Evolutionary conservation across 352 stramenopile genomes (phyloP).

Genomic region (Phytopythium litorale): DNA sequence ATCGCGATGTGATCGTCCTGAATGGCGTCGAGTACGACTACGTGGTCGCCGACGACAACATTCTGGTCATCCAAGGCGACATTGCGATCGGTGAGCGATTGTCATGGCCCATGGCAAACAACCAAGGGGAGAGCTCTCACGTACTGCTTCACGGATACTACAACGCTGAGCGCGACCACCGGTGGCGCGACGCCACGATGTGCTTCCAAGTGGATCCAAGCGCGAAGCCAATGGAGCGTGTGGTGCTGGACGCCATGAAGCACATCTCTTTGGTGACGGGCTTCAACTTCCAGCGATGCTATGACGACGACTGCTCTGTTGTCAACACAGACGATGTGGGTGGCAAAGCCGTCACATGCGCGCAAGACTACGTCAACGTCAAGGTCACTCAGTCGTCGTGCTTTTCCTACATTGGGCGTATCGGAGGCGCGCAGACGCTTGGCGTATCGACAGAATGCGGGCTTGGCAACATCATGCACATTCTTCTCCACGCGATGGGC

Average conservation of each 20-base stretch:
- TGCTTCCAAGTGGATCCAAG: conserved; percentile 65
- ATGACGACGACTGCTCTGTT: conserved; percentile 31
- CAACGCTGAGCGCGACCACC: conserved; percentile 71
- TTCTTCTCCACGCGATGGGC: conserved; percentile 69
- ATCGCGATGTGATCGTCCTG: conserved; percentile 42
- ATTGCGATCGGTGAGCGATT: conserved; percentile 63
- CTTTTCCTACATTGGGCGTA: conserved; percentile 74
- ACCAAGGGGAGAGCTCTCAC: conserved; percentile 9
- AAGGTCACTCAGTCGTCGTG: conserved; percentile 51
- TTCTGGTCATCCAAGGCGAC: conserved; percentile 80
- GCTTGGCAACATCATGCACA: conserved; percentile 74
- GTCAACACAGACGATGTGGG: background rate
- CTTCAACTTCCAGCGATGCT: conserved; percentile 60
- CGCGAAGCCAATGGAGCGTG: conserved; percentile 31
- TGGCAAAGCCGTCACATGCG: conserved; percentile 33
- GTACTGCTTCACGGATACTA: conserved; percentile 76
- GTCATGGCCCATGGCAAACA: conserved; percentile 17
- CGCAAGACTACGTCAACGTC: conserved; percentile 63
- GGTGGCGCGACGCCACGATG: conserved; percentile 54
- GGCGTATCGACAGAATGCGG: conserved; percentile 69
- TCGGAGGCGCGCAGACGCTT: conserved; percentile 58
- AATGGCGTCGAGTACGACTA: conserved; percentile 84
- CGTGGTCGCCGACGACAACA: conserved; percentile 61
- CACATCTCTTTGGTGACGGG: conserved; percentile 61
- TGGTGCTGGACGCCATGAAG: conserved; percentile 48